These are phyloP conservation scores for Artemisia tridentata DNA, from an alignment of 129 eudicot species.

Conservation along the genomic window DNA sequence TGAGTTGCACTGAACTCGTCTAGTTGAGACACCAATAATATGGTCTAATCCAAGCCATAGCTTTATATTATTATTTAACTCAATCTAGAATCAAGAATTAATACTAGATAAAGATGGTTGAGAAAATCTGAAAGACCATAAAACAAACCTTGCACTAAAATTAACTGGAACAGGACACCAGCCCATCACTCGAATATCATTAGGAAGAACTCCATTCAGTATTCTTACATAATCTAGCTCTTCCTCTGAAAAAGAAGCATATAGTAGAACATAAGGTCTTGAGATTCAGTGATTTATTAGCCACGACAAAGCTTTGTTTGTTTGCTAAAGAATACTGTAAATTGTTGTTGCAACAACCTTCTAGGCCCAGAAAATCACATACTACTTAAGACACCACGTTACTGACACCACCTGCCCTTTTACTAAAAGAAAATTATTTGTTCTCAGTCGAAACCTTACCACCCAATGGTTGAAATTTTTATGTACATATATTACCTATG, in stretches of 20 bases:
- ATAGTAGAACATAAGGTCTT: slow-evolving; percentile 4
- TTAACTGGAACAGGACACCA: slow-evolving; percentile 81
- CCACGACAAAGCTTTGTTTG: slow-evolving; percentile 9
- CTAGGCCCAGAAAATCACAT: neutral
- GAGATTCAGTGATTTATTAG: slow-evolving; percentile 6
- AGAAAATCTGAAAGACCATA: slow-evolving; percentile 15
- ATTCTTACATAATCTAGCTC: slow-evolving; percentile 83
- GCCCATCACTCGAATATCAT: slow-evolving; percentile 82
- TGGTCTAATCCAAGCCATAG: slow-evolving; percentile 19
- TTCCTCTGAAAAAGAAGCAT: slow-evolving; percentile 38
- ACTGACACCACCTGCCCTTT: too few relatives aligned
- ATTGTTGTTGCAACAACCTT: slow-evolving; percentile 9
- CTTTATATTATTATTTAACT: neutral
- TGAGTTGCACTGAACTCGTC: neutral
- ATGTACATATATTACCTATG: neutral
- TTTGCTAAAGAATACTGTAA: slow-evolving; percentile 17
- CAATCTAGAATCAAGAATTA: neutral
- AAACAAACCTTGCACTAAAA: slow-evolving; percentile 88
- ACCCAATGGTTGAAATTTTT: too few relatives aligned
- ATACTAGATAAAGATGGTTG: slow-evolving; percentile 1
- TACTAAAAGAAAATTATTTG: too few relatives aligned
- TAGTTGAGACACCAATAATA: neutral
- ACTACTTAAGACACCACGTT: too few relatives aligned
- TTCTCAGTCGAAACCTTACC: too few relatives aligned
- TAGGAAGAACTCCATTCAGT: slow-evolving; percentile 74